phyloP scores from a whole-genome alignment of 2,329 filamentous ascomycete species.

The Pseudogymnoascus sp. region DNA sequence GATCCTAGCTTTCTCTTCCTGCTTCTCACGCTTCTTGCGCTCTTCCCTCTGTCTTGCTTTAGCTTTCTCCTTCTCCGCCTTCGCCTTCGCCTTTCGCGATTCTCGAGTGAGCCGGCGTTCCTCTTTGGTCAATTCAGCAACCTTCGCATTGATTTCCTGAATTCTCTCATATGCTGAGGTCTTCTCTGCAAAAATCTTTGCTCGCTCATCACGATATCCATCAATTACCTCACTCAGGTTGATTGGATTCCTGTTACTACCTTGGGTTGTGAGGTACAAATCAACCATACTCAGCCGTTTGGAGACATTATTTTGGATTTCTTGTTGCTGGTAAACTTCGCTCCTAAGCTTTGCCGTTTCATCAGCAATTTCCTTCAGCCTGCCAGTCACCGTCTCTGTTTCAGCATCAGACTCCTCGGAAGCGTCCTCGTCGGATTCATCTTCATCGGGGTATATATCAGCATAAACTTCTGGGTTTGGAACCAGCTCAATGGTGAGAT shows the following conservation, averaged over 20 bases:
- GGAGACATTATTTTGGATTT: slow-evolving; percentile 18
- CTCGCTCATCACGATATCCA: slow-evolving; percentile 21
- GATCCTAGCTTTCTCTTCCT: slow-evolving; percentile 37
- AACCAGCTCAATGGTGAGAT: slow-evolving; percentile 52
- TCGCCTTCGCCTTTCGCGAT: slow-evolving; percentile 26
- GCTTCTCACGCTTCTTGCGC: slow-evolving; percentile 30
- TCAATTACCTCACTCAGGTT: background rate
- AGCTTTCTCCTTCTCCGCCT: slow-evolving; percentile 29
- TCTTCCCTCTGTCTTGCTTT: slow-evolving; percentile 30
- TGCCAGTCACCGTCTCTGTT: slow-evolving; percentile 17
- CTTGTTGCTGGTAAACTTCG: background rate
- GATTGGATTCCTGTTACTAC: background rate
- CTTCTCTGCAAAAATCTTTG: slow-evolving; percentile 31
- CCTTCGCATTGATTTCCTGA: slow-evolving; percentile 21
- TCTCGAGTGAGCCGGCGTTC: background rate
- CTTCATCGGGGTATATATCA: slow-evolving; percentile 29
- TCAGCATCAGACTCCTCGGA: slow-evolving; percentile 25
- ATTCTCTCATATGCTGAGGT: slow-evolving; percentile 27
- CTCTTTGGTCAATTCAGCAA: slow-evolving; percentile 17
- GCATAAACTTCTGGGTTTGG: slow-evolving; percentile 39
- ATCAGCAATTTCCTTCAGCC: slow-evolving; percentile 17
- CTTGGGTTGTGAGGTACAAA: slow-evolving; percentile 20
- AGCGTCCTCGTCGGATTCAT: slow-evolving; percentile 18
- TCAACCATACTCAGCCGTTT: slow-evolving; percentile 21
- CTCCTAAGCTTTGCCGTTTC: slow-evolving; percentile 25